These are phyloP conservation scores for Agrocybe pediades DNA, from an alignment of 768 basidiomycete genomes.

Conservation along the genomic window DNA sequence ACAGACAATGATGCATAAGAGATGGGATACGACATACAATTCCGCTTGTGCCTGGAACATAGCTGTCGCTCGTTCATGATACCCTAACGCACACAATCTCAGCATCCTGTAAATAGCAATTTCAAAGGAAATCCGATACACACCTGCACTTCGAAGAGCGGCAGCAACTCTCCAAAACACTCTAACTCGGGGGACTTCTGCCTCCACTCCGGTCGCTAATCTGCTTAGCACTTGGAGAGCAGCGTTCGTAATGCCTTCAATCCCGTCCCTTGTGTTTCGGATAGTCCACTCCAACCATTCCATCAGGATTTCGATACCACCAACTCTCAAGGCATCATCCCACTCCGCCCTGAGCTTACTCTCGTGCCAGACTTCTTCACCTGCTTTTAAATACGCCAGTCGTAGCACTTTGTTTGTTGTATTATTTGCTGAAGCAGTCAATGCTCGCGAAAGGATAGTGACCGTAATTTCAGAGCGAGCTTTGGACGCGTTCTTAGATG, in stretches of 20 bases:
- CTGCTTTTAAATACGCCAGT: slow-evolving; percentile 68
- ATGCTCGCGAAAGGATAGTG: slow-evolving; percentile 66
- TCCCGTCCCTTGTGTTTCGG: slow-evolving; percentile 42
- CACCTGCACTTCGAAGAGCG: slow-evolving; percentile 69
- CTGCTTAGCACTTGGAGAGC: slow-evolving; percentile 46
- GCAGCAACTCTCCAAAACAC: slow-evolving; percentile 73
- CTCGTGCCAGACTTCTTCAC: slow-evolving; percentile 71
- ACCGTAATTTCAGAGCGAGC: slow-evolving; percentile 72
- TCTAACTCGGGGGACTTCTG: slow-evolving; percentile 56
- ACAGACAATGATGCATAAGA: neutral
- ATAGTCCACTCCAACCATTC: slow-evolving; percentile 83
- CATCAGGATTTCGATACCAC: slow-evolving; percentile 65
- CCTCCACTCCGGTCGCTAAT: slow-evolving; percentile 40
- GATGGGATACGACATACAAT: slow-evolving; percentile 50
- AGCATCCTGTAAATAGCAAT: neutral
- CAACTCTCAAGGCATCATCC: slow-evolving; percentile 54
- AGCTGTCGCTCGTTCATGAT: slow-evolving; percentile 70
- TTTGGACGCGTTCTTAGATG: slow-evolving; percentile 68
- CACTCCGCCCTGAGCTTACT: slow-evolving; percentile 62
- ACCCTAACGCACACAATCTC: slow-evolving; percentile 49
- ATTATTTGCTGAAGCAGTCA: slow-evolving; percentile 57
- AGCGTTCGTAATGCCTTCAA: slow-evolving; percentile 57
- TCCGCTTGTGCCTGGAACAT: slow-evolving; percentile 86
- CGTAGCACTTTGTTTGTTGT: slow-evolving; percentile 48
- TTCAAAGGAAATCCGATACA: slow-evolving; percentile 4